phyloP scores from a whole-genome alignment of 2,329 filamentous ascomycete species.

The Monosporascus sp. region DNA sequence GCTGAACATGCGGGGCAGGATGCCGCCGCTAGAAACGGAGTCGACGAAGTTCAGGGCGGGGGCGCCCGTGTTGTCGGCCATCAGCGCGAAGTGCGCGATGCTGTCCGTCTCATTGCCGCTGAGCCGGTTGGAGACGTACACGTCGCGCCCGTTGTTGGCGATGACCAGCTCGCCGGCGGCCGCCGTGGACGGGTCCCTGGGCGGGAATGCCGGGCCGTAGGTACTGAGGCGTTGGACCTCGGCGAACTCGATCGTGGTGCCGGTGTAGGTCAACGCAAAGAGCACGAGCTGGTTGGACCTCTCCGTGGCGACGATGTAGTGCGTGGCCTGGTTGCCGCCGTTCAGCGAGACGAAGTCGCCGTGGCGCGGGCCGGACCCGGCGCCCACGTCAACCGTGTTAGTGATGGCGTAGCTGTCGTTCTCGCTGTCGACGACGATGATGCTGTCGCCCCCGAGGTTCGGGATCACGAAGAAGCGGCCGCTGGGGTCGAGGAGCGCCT shows the following conservation, averaged over 20 bases:
- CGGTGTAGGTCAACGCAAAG: constrained; percentile 35
- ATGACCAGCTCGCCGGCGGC: constrained; percentile 42
- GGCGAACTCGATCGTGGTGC: constrained; percentile 30
- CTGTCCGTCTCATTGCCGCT: constrained; percentile 40
- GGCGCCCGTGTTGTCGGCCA: constrained; percentile 7
- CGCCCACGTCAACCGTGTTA: constrained; percentile 28
- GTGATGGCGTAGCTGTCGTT: constrained; percentile 35
- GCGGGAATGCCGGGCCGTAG: constrained; percentile 30
- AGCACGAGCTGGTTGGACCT: constrained; percentile 38
- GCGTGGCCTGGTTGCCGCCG: constrained; percentile 28
- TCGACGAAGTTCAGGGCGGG: constrained; percentile 15
- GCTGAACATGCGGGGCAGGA: constrained; percentile 44
- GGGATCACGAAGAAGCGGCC: constrained; percentile 44
- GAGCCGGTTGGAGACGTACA: constrained; percentile 49
- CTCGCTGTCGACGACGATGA: constrained; percentile 40
- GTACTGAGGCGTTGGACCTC: constrained; percentile 34
- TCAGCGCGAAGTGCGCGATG: constrained; percentile 40
- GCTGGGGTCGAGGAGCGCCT: constrained; percentile 42
- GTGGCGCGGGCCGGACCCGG: constrained; percentile 45
- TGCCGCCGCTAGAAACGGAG: constrained; percentile 18
- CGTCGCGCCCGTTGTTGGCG: constrained; percentile 34
- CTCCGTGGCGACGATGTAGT: constrained; percentile 45
- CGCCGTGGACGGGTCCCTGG: constrained; percentile 31
- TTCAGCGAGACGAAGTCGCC: constrained; percentile 39
- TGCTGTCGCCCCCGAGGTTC: constrained; percentile 44